Evolutionary conservation across 2,329 filamentous ascomycete species (phyloP), one percentile per base, ranked within the genome.

Genomic region (Paradendryphiella salina): DNA sequence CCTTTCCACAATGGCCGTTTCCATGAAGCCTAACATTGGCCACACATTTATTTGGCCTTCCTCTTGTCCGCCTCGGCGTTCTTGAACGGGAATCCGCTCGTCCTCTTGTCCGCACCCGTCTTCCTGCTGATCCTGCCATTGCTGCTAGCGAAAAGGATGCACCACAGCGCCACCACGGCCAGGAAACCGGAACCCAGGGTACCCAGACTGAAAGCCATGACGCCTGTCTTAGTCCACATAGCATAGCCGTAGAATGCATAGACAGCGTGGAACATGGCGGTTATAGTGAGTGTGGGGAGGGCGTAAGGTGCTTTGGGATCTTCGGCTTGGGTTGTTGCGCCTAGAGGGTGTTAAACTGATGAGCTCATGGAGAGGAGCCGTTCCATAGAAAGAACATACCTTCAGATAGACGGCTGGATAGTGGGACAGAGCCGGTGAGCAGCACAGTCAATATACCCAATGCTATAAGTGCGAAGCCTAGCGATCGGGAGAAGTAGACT

Each of bases 401-500:
- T 66, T 70, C 66, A 7, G 61, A 54, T 9, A 78, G 66, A 17
- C 75, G 69, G n/a, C 81, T 80, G 0, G 79, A 80, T 10, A 91
- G 73, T 0, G 89, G 88, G 4, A 93, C 77, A 2, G 82, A 80
- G 38, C 88, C 89, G 0, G 87, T 88, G 23, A 92, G 79, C 29
- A 89, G 77, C 31, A 91, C 73, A n/a, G 81, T 80, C 10, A 88
- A 73, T 5, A 85, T 66, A 26, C 84, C 85, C 21, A 93, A 74
- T 8, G 84, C 76, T 17, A 91, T 76, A 36, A 90, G 80, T 23
- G 84, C 76, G 49, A 92, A 76, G 56, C 87, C 89, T 1, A 90
- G 80, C 21, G 81, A 83, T 34, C 88, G 86, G 43, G 84, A 84
- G 70, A 92, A 85, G 79, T 93, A 93, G 48, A 82, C 74, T 72